phyloP scores from a whole-genome alignment of 345 rosid species.

The Populus deltoides region DNA sequence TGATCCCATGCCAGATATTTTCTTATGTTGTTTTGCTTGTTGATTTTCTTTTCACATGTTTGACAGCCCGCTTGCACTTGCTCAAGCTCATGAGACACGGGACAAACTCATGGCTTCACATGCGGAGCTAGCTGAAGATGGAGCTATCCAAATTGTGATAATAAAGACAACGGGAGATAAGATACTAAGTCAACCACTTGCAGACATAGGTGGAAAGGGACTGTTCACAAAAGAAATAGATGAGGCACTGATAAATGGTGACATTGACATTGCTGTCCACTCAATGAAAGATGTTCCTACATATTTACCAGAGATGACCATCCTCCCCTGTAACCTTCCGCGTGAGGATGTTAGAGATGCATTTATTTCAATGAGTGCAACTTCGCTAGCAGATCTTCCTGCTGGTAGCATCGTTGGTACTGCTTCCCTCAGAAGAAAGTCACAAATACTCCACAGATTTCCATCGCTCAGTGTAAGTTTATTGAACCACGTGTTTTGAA shows the following conservation, averaged over 20 bases:
- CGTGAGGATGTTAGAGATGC: constrained; percentile 99
- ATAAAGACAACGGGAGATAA: constrained; percentile 97
- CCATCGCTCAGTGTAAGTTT: constrained; percentile 67
- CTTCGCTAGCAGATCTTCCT: constrained; percentile 75
- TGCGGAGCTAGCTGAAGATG: constrained; percentile 76
- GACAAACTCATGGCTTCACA: constrained; percentile 71
- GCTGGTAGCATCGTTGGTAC: constrained; percentile 88
- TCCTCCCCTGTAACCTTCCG: constrained; percentile 79
- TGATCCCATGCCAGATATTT: neutral
- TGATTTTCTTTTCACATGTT: constrained; percentile 32
- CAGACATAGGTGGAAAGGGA: constrained; percentile 98
- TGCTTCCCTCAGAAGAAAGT: constrained; percentile 95
- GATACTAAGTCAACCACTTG: constrained; percentile 85
- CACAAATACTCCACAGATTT: constrained; percentile 85
- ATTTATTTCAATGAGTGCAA: constrained; percentile 60
- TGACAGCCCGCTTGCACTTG: constrained; percentile 94
- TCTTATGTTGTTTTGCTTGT: neutral
- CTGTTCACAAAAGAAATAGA: constrained; percentile 95
- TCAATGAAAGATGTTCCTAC: constrained; percentile 99
- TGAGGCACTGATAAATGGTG: constrained; percentile 78
- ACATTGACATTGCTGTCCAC: constrained; percentile 95
- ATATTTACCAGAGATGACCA: constrained; percentile 75
- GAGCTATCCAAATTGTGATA: constrained; percentile 83
- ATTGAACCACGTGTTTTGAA: neutral
- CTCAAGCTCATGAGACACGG: constrained; percentile 94